Conservation (phyloP, 2,329 filamentous ascomycete species). For the Zelopaecilomyces penicillatus region DNA sequence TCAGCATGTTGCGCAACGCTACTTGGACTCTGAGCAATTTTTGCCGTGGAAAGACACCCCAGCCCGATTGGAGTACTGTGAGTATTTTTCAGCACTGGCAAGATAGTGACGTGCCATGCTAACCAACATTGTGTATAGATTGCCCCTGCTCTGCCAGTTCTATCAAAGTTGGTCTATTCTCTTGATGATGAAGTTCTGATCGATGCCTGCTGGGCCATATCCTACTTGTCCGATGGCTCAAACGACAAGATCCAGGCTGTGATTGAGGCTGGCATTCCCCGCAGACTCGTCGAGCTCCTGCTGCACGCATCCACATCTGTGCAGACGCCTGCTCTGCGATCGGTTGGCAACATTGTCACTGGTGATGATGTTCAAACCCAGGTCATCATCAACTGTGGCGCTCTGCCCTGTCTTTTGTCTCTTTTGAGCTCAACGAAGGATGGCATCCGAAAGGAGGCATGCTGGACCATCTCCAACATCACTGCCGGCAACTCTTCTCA, state of each 20-base stretch:
- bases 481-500: conserved; percentile 96
- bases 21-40: conserved; percentile 99
- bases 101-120: not conserved
- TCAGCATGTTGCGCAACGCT: conserved; percentile 97
- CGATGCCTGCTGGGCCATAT: conserved; percentile 99
- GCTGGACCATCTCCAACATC: conserved; percentile 99
- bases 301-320: conserved; percentile 98
- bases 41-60: conserved; percentile 97
- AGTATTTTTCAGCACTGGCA: conserved; percentile 27
- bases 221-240: conserved; percentile 92
- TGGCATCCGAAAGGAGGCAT: conserved; percentile 97
- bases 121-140: conserved; percentile 50
- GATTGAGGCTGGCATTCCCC: conserved; percentile 95
- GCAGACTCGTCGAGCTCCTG: conserved; percentile 88
- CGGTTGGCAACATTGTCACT: conserved; percentile 97
- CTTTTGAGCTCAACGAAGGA: conserved; percentile 96
- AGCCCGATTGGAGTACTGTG: conserved; percentile 95
- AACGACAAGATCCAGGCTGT: conserved; percentile 99
- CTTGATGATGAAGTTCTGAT: conserved; percentile 97
- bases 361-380: conserved; percentile 98
- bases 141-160: conserved; percentile 83
- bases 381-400: conserved; percentile 97
- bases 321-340: conserved; percentile 92
- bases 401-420: conserved; percentile 83
- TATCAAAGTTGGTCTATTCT: conserved; percentile 96